Evolutionary conservation across 345 rosid genomes (phyloP), one percentile per base, ranked within the genome.

Genomic region (Erodium maritimum): DNA sequence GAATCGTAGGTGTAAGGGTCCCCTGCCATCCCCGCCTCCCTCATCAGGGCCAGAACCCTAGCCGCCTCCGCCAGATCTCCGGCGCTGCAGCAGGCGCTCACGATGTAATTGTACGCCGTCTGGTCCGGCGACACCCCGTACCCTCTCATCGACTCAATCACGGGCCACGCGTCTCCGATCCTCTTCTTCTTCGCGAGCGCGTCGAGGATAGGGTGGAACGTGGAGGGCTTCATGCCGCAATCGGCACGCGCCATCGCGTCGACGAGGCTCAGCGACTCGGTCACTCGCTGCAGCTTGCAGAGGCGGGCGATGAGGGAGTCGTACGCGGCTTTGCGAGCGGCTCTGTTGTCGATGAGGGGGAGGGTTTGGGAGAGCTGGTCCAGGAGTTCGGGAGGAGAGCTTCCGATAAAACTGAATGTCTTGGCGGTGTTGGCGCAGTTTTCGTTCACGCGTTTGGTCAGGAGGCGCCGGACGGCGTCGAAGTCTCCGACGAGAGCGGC

Each of bases 1-100:
- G 90, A 90, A 72, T 90, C 93, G 68, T 70, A 81, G 2, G 88
- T 78, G 10, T 87, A 80, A 59, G 74, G 23, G 51, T 87, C 86
- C 17, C 73, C 74, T 1, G 51, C 61, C 54, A 77, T 54, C 20
- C 76, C 79, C 21, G 73, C 76, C 61, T 73, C 79, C 66, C 73
- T 83, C 42, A 84, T 85, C 71, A 50, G 80, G 67, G 59, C 70
- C 73, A 87, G 19, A 65, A 83, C 78, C 23, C 59, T 57, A 17
- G 60, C 59, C 46, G 85, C 79, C 55, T 63, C 69, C 58, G 18
- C 67, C 70, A 90, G 55, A 51, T 82, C 59, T 5, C 87, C 78
- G 22, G 24, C 45, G 54, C 33, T 64, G 37, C 82, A 78, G 14
- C 72, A 69, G 3, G 85, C 77, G 1, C 79, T 83, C 20, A 85